A percentile compares a stretch with the other conserved stretches of the same genome.
These are phyloP conservation scores for Hymenotorrendiella dingleyae DNA, from an alignment of 2,329 filamentous ascomycete genomes.

Conservation along the genomic window DNA sequence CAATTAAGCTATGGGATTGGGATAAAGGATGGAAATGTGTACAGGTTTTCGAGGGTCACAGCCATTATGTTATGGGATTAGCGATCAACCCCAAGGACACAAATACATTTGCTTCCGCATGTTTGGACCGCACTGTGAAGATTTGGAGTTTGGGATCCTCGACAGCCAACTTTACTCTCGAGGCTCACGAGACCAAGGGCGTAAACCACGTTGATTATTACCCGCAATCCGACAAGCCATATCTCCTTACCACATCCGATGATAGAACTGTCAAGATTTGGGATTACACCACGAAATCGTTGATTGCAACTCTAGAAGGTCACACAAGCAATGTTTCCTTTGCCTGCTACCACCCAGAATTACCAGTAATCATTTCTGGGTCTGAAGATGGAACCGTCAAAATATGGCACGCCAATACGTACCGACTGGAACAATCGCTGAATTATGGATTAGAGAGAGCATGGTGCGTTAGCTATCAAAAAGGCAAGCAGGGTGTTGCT, in stretches of 20 bases:
- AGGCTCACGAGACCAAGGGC: constrained; percentile 94
- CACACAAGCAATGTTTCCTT: constrained; percentile 98
- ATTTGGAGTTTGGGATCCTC: constrained; percentile 94
- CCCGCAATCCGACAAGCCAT: constrained; percentile 68
- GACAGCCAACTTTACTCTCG: constrained; percentile 93
- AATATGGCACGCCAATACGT: constrained; percentile 98
- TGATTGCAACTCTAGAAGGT: constrained; percentile 93
- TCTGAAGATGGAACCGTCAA: constrained; percentile 97
- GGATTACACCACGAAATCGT: constrained; percentile 97
- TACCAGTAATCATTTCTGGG: constrained; percentile 95
- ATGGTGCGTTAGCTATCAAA: constrained; percentile 96
- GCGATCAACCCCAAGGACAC: constrained; percentile 98
- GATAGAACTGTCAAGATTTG: constrained; percentile 96
- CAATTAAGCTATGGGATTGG: constrained; percentile 98
- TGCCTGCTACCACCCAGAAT: constrained; percentile 93
- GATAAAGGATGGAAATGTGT: constrained; percentile 95
- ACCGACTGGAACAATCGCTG: constrained; percentile 88
- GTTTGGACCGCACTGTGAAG: constrained; percentile 93
- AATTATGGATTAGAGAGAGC: constrained; percentile 94
- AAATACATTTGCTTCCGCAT: constrained; percentile 87
- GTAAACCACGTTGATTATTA: constrained; percentile 97
- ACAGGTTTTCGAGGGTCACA: constrained; percentile 92
- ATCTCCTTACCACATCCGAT: constrained; percentile 93
- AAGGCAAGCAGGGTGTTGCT: constrained; percentile 87
- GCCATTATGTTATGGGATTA: constrained; percentile 94